These are phyloP conservation scores for Alternaria gansuensis DNA, from an alignment of 2,329 filamentous ascomycete species.

Conservation along the genomic window DNA sequence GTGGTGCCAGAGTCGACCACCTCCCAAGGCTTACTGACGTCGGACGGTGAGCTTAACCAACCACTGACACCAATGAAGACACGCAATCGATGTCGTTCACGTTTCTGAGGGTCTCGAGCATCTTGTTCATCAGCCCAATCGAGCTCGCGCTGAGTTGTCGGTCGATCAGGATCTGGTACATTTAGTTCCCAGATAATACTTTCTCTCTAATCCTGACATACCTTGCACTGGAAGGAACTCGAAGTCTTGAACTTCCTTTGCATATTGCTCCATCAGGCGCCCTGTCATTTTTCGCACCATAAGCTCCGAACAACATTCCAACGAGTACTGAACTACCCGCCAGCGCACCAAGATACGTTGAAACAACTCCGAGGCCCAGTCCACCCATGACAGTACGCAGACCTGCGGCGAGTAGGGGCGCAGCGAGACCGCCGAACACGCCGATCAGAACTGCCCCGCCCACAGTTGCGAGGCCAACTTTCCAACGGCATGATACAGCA, in stretches of 20 bases:
- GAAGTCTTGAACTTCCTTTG: slow-evolving; percentile 86
- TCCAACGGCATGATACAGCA: slow-evolving; percentile 71
- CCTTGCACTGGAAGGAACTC: slow-evolving; percentile 78
- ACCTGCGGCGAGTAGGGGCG: slow-evolving; percentile 77
- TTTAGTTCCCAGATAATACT: slow-evolving; percentile 6
- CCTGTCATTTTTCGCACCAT: slow-evolving; percentile 79
- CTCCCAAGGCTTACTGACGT: slow-evolving; percentile 78
- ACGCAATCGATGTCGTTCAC: slow-evolving; percentile 62
- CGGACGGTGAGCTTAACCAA: slow-evolving; percentile 75
- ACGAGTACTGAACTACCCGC: slow-evolving; percentile 81
- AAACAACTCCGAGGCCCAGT: slow-evolving; percentile 76
- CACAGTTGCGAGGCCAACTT: slow-evolving; percentile 85
- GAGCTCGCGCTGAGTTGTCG: slow-evolving; percentile 29
- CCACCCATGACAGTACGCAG: slow-evolving; percentile 81
- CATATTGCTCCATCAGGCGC: slow-evolving; percentile 84
- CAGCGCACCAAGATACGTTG: slow-evolving; percentile 78
- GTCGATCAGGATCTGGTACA: slow-evolving; percentile 32
- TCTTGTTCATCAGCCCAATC: slow-evolving; percentile 42
- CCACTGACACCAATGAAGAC: slow-evolving; percentile 83
- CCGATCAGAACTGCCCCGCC: slow-evolving; percentile 85
- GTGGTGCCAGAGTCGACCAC: slow-evolving; percentile 70
- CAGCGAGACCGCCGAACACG: slow-evolving; percentile 78
- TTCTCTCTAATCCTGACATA: slow-evolving; percentile 13
- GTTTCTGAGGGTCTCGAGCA: slow-evolving; percentile 37
- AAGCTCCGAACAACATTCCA: slow-evolving; percentile 87